Evolutionary conservation across 768 basidiomycete genomes (phyloP), one percentile per base, ranked within the genome.

Genomic region (Pleurotus salmoneostramineus): DNA sequence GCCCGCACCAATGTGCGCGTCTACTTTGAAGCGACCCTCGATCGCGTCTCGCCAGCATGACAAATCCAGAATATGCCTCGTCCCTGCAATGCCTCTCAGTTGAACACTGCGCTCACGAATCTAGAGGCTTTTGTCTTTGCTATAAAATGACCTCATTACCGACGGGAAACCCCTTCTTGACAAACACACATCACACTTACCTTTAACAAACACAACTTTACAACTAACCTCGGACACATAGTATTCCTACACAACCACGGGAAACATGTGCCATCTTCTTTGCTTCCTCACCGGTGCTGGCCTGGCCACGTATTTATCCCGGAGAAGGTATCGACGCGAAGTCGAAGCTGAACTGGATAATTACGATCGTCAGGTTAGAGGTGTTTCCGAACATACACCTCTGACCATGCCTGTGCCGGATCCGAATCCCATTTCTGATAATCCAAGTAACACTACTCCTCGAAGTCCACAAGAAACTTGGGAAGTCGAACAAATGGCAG

Each of bases 271-370:
- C 35, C 56, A 40, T 48, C 37, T 55, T 47, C 52, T 52, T 21
- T 49, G 36, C 57, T 10, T 51, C 59, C 64, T 59, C 63, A 59
- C 64, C 56, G 50, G 50, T 58, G 61, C 60, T 55, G 17, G 35
- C 31, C 60, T 57, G 31, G 40, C 56, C 6, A 56, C 49, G 17
- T 56, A 50, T 12, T 34, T 50, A 8, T 14, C 50, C n/a, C 50
- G 50, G 14, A 31, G 50, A 3, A 33, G 21, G 32, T 36, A 50
- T n/a, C 33, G 15, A 14, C 47, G 21, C 6, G 7, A 27, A 33
- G 32, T 12, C 50, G 50, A 50, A 4, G 33, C 14, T 14, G 50
- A 50, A 6, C 15, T 45, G 34, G 50, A 50, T n/a, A 34, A 50
- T 36, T 33, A 34, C 14, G 32, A 50, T 35, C 27, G 36, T 21